phyloP scores from a whole-genome alignment of 345 rosid genomes.

The Eutrema heterophyllum region DNA sequence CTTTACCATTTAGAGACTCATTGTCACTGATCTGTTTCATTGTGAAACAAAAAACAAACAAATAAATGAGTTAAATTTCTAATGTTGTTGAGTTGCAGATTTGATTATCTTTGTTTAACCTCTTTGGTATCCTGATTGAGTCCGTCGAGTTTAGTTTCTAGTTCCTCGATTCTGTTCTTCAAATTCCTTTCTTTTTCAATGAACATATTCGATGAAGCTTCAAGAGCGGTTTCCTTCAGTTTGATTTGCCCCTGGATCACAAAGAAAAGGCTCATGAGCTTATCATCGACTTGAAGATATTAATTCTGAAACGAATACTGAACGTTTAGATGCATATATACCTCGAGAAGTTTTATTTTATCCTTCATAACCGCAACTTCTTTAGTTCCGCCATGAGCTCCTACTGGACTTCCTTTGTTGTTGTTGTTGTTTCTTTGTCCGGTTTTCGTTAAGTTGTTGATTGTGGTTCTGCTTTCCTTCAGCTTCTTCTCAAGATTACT shows the following conservation, averaged over 20 bases:
- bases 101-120: slow-evolving; percentile 32
- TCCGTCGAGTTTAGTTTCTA: slow-evolving; percentile 52
- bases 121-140: slow-evolving; percentile 35
- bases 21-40: slow-evolving; percentile 13
- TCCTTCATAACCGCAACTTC: slow-evolving; percentile 59
- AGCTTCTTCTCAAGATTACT: slow-evolving; percentile 43
- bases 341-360: slow-evolving; percentile 63
- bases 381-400: slow-evolving; percentile 35
- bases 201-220: slow-evolving; percentile 50
- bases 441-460: slow-evolving; percentile 38
- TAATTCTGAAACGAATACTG: neutral
- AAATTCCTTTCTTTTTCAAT: slow-evolving; percentile 58
- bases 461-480: slow-evolving; percentile 32
- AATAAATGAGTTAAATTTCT: neutral
- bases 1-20: slow-evolving; percentile 11
- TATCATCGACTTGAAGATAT: neutral
- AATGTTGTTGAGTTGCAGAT: neutral
- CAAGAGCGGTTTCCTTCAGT: slow-evolving; percentile 58
- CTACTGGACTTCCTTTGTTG: slow-evolving; percentile 39
- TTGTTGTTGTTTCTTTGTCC: slow-evolving; percentile 29
- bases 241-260: slow-evolving; percentile 56
- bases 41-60: neutral
- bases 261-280: neutral
- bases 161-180: slow-evolving; percentile 46
- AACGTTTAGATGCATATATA: slow-evolving; percentile 28